phyloP scores from a whole-genome alignment of 352 stramenopile genomes.

The Plasmopara halstedii region DNA sequence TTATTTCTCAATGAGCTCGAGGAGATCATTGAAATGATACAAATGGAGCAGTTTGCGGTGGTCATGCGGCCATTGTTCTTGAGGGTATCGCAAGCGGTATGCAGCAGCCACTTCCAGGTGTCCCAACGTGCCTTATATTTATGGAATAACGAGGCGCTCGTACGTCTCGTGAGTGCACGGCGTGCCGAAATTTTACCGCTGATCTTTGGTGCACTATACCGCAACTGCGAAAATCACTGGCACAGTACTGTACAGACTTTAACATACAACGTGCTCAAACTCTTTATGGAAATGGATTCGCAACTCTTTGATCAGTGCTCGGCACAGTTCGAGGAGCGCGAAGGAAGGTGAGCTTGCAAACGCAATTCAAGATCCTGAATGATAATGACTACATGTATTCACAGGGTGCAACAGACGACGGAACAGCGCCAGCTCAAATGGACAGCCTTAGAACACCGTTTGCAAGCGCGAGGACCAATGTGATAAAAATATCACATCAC shows the following conservation, averaged over 20 bases:
- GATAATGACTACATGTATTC: no score
- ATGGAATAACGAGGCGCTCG: slow-evolving; percentile 98
- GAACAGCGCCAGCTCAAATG: slow-evolving; percentile 43
- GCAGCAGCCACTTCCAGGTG: slow-evolving; percentile 94
- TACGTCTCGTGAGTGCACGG: slow-evolving; percentile 91
- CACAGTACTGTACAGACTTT: slow-evolving; percentile 90
- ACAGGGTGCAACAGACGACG: slow-evolving; percentile 27
- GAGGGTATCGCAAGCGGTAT: slow-evolving; percentile 79
- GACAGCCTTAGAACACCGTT: slow-evolving; percentile 43
- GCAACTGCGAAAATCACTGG: slow-evolving; percentile 92
- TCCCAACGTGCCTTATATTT: slow-evolving; percentile 97
- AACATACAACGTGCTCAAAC: slow-evolving; percentile 68
- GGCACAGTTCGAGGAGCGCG: slow-evolving; percentile 46
- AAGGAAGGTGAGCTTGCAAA: slow-evolving; percentile 45
- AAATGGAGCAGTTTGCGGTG: slow-evolving; percentile 60
- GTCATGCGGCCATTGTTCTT: slow-evolving; percentile 76
- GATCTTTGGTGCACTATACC: slow-evolving; percentile 88
- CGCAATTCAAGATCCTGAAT: no score
- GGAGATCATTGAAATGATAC: slow-evolving; percentile 96
- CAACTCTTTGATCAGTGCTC: slow-evolving; percentile 80
- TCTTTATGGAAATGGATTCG: slow-evolving; percentile 85
- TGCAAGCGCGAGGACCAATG: slow-evolving; percentile 24
- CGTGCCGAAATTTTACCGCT: slow-evolving; percentile 92
- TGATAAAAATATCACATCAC: slow-evolving; percentile 7
- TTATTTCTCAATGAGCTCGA: slow-evolving; percentile 98